Base-by-base conservation (phyloP, 805 yeast species). In the Yarrowia yakushimensis region DNA sequence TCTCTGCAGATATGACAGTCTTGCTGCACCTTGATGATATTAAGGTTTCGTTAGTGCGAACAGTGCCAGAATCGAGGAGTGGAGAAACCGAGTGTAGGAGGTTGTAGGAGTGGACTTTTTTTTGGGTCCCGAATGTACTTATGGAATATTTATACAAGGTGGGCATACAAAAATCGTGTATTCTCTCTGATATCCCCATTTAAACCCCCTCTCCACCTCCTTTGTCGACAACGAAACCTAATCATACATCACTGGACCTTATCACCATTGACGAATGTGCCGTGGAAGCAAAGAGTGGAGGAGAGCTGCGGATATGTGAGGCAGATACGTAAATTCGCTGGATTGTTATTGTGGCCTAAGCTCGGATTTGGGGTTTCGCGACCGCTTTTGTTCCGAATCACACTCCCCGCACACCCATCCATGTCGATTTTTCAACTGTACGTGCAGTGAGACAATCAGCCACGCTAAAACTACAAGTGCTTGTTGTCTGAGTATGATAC, bases 161-260 rank as follows among this genome's bases (percentile, higher is more conserved):
- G n/a, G n/a, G n/a, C n/a, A n/a, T n/a, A n/a, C n/a, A n/a, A n/a
- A n/a, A n/a, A n/a, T n/a, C n/a, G n/a, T n/a, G n/a, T n/a, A 25
- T 25, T 25, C 27, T 25, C 8, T 25, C 8, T 25, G 27, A 25
- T 15, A 20, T 8, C 12, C 23, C 43, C 15, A 9, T 17, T 15
- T 42, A 5, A 6, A 39, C 27, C 15, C 27, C 9, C 17, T 17
- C 22, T 4, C 3, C 5, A 3, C 17, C 31, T 10, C 23, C 46
- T 6, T n/a, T 42, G 50, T 28, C 17, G 33, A n/a, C n/a, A 11
- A 17, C n/a, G 22, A 45, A 45, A 45, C 52, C 52, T 45, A 30
- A 45, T 45, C 52, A 45, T 28, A 30, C 52, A 45, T 45, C 43
- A 45, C 18, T 13, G 52, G 36, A 27, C 36, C 52, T 45, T 45